phyloP scores from a whole-genome alignment of 2,329 filamentous ascomycete species.

The Pleurostoma richardsiae region DNA sequence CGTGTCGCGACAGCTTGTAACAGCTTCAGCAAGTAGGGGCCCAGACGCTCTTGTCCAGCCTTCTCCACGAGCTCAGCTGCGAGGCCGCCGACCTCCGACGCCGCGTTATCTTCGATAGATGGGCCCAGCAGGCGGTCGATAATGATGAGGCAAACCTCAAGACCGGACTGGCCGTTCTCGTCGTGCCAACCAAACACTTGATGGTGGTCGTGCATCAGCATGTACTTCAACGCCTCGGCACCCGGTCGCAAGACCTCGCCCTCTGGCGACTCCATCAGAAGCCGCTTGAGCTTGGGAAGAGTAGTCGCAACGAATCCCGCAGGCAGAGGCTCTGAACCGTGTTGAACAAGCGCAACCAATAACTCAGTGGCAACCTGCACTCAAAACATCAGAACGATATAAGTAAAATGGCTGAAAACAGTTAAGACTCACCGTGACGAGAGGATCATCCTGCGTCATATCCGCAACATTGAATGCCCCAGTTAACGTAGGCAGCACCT shows the following conservation, averaged over 20 bases:
- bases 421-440: conserved; percentile 52
- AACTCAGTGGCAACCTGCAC: conserved; percentile 64
- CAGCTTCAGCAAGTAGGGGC: conserved; percentile 83
- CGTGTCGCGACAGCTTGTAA: conserved; percentile 84
- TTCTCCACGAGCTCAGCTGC: conserved; percentile 95
- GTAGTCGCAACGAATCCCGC: conserved; percentile 78
- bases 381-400: conserved; percentile 4
- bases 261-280: conserved; percentile 80
- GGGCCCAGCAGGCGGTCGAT: conserved; percentile 86
- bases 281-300: conserved; percentile 78
- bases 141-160: conserved; percentile 85
- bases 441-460: conserved; percentile 76
- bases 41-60: conserved; percentile 84
- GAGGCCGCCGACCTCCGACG: conserved; percentile 91
- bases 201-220: conserved; percentile 82
- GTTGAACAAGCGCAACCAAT: conserved; percentile 72
- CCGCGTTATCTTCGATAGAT: conserved; percentile 83
- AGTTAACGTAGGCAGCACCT: conserved; percentile 81
- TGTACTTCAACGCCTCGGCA: conserved; percentile 81
- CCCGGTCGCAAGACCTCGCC: conserved; percentile 84
- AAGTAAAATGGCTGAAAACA: background rate
- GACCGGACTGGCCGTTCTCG: conserved; percentile 70
- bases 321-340: conserved; percentile 80
- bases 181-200: conserved; percentile 88
- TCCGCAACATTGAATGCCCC: conserved; percentile 86